phyloP scores from a whole-genome alignment of 2,329 filamentous ascomycete genomes.

The Geosmithia morbida region DNA sequence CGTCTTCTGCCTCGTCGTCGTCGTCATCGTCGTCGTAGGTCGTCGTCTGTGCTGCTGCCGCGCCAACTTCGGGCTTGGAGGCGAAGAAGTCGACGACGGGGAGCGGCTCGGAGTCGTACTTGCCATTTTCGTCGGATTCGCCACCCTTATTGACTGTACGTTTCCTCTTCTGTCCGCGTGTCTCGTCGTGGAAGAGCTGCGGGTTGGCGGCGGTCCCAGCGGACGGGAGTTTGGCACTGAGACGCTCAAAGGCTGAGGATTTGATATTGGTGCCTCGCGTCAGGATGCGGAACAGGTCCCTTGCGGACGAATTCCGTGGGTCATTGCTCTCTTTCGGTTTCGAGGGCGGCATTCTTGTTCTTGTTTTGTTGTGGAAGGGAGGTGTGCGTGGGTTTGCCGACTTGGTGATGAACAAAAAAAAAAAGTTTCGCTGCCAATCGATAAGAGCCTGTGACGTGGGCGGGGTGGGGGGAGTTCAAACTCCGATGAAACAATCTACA shows the following conservation, averaged over 20 bases:
- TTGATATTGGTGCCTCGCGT: conserved; percentile 51
- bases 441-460: background rate
- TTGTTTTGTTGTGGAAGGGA: background rate
- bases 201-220: conserved; percentile 50
- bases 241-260: conserved; percentile 5
- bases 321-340: background rate
- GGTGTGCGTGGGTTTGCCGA: background rate
- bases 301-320: conserved; percentile 13
- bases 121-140: conserved; percentile 16
- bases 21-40: conserved; percentile 14
- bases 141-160: conserved; percentile 18
- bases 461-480: too few relatives aligned
- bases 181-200: conserved; percentile 52
- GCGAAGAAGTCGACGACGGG: conserved; percentile 47
- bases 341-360: conserved; percentile 1
- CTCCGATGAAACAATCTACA: too few relatives aligned
- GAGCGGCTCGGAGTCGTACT: conserved; percentile 15
- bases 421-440: background rate
- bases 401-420: background rate
- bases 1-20: conserved; percentile 7
- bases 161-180: conserved; percentile 41
- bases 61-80: conserved; percentile 21
- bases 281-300: conserved; percentile 63
- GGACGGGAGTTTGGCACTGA: conserved; percentile 37
- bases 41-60: too few relatives aligned